Base-by-base conservation (phyloP, 225 moss, liverwort and hornwort species). In the Marchantia polymorpha region DNA sequence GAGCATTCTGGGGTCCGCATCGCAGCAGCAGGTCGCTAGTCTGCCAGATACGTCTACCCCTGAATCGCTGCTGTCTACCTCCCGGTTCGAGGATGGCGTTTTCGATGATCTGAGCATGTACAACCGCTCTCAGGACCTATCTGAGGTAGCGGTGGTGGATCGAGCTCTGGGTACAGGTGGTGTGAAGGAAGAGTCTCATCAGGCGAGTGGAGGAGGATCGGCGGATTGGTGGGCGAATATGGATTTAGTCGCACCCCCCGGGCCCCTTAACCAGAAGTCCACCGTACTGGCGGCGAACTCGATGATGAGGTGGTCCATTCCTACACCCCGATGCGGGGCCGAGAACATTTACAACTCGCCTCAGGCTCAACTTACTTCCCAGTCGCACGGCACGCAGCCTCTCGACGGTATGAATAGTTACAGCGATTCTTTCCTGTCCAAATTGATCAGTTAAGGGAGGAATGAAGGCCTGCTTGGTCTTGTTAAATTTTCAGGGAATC, bases 401-500 rank as follows among this genome's bases (percentile, higher is more conserved):
- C 65, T 63, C 0, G 80, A 81, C 2, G 23, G 23, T n/a, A n/a
- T n/a, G 64, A 27, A 11, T n/a, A 54, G 9, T 39, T 75, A 64
- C 55, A 22, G 20, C 16, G 81, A 81, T 39, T 65, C 8, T 12
- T 67, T 12, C 30, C 19, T 22, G 1, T 54, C 12, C 22, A 53
- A 74, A 2, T 52, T 81, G 56, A 58, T 47, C 75, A 76, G 29
- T 77, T 59, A 77, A 77, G 49, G 39, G 30, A 71, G 66, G 69
- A 60, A 77, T 65, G 16, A 39, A 76, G 58, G 48, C 69, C 39
- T 77, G 59, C 59, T 22, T 60, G 10, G 15, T 23, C 77, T 72
- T 8, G 61, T 72, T 73, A 71, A 60, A 78, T 82, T 82, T 63
- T 63, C 77, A 63, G 77, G 82, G 82, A 78, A 82, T 71, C 52